Percentiles rank a stretch among this genome's conserved stretches.
Conservation (phyloP, 208 protist genomes). For the Trypanosoma platydactyli region DNA sequence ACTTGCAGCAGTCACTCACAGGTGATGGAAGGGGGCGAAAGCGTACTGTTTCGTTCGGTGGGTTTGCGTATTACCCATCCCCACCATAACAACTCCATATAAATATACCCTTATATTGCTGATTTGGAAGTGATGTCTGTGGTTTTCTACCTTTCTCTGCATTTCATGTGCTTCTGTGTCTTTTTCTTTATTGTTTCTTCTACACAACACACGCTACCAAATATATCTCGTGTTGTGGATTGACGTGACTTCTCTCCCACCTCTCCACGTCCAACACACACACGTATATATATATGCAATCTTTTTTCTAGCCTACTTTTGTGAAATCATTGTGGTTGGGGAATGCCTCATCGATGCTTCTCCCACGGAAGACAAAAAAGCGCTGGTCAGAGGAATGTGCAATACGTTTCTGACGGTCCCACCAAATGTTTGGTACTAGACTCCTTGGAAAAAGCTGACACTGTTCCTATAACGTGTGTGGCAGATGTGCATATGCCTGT, state of each 20-base stretch:
- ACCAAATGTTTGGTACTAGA: conserved; percentile 18
- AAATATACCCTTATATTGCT: background rate
- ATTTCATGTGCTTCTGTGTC: too few relatives aligned
- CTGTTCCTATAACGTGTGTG: conserved; percentile 10
- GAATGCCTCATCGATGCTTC: conserved; percentile 8
- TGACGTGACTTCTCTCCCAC: too few relatives aligned
- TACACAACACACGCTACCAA: background rate
- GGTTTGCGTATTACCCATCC: conserved; percentile 22
- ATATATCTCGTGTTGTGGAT: background rate
- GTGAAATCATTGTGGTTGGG: conserved; percentile 5
- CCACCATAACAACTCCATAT: background rate
- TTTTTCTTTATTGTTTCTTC: background rate
- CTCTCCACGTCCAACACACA: too few relatives aligned
- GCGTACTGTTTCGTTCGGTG: conserved; percentile 26
- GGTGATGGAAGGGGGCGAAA: background rate
- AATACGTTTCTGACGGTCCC: background rate
- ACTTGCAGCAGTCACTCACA: background rate
- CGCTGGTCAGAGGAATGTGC: background rate
- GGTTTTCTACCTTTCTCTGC: background rate
- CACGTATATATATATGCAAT: background rate
- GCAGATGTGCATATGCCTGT: background rate
- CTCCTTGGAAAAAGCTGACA: conserved; percentile 1
- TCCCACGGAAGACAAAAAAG: background rate
- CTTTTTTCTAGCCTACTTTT: conserved; percentile 2
- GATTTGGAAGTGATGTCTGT: background rate